These are phyloP conservation scores for Hyphodiscus sp. DNA, from an alignment of 2,329 filamentous ascomycete genomes.

Conservation along the genomic window DNA sequence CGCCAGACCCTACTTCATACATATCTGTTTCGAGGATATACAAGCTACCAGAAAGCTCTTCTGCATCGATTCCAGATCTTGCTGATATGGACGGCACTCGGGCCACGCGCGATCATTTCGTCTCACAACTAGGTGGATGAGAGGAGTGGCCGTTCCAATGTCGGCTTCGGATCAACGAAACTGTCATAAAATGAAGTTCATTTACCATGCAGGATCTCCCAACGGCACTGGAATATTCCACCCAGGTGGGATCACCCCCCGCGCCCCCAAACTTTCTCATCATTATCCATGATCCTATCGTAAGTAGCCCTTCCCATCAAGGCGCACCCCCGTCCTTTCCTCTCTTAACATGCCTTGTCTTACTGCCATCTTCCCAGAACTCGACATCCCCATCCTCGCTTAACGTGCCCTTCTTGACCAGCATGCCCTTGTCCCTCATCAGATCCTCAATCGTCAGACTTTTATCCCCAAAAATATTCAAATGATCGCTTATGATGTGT, in stretches of 20 bases:
- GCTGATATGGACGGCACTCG: too few relatives aligned
- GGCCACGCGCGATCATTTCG: not conserved
- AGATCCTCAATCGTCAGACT: slow-evolving; percentile 70
- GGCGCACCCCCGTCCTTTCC: not conserved
- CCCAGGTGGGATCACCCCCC: too few relatives aligned
- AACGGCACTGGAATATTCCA: too few relatives aligned
- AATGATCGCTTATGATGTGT: slow-evolving; percentile 87
- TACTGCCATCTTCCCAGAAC: slow-evolving; percentile 68
- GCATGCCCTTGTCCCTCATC: slow-evolving; percentile 65
- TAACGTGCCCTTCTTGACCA: slow-evolving; percentile 65
- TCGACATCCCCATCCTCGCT: slow-evolving; percentile 81
- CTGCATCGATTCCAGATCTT: too few relatives aligned
- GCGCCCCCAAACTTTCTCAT: too few relatives aligned
- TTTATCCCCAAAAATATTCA: slow-evolving; percentile 71
- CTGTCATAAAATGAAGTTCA: not conserved
- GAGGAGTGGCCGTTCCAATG: not conserved
- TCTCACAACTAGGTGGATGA: not conserved
- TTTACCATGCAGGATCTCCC: not conserved
- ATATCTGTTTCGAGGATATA: not conserved
- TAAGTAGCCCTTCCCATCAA: not conserved
- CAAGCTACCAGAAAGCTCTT: not conserved
- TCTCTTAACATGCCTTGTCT: slow-evolving; percentile 14
- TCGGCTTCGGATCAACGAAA: not conserved
- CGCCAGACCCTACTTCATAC: not conserved
- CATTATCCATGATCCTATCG: not conserved